phyloP scores from a whole-genome alignment of 768 basidiomycete genomes.

The Tulasnella sp. region DNA sequence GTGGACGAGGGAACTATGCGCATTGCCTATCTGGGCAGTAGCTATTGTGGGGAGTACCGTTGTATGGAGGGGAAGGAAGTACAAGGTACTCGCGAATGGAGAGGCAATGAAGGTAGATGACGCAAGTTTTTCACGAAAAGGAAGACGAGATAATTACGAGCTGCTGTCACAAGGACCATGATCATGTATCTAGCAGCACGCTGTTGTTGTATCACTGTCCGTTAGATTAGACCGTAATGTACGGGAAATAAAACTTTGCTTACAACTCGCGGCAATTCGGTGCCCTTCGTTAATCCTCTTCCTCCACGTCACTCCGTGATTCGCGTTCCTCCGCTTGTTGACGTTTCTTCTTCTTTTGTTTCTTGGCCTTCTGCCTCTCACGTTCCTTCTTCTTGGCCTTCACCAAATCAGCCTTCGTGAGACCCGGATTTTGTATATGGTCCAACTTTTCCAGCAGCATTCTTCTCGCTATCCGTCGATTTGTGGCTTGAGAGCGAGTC shows the following conservation, averaged over 20 bases:
- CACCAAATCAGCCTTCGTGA: slow-evolving; percentile 65
- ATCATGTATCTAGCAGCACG: background rate
- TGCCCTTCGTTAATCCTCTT: background rate
- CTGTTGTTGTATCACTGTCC: background rate
- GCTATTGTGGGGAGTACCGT: slow-evolving; percentile 81
- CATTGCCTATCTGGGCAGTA: slow-evolving; percentile 82
- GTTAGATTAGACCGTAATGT: background rate
- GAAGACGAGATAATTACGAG: slow-evolving; percentile 18
- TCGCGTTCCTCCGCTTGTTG: slow-evolving; percentile 32
- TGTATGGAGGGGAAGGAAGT: slow-evolving; percentile 79
- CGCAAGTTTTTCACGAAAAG: background rate
- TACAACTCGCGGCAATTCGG: background rate
- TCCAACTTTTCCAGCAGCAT: slow-evolving; percentile 78
- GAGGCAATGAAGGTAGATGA: slow-evolving; percentile 41
- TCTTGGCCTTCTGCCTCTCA: slow-evolving; percentile 70
- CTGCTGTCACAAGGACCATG: slow-evolving; percentile 3
- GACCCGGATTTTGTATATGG: slow-evolving; percentile 64
- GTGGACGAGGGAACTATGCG: slow-evolving; percentile 71
- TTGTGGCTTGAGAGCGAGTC: slow-evolving; percentile 76
- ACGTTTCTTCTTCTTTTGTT: slow-evolving; percentile 64
- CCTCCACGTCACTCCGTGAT: background rate
- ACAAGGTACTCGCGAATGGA: slow-evolving; percentile 70
- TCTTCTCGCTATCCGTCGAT: slow-evolving; percentile 72
- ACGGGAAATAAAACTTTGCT: background rate
- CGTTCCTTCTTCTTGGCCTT: slow-evolving; percentile 72